Base-by-base conservation (phyloP, 345 rosid genomes). In the Clarkia xantiana region DNA sequence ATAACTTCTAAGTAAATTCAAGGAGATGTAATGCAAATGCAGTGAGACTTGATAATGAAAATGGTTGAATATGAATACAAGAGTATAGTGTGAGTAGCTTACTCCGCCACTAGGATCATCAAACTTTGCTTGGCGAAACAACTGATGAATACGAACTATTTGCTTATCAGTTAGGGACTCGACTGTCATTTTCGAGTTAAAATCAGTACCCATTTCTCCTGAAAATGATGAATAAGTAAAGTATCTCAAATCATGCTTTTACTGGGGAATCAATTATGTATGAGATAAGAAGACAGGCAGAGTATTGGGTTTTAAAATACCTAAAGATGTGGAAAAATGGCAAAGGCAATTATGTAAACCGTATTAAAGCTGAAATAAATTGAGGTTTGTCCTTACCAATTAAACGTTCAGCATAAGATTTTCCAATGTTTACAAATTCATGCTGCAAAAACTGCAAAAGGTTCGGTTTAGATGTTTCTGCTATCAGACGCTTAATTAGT, bases 121-220 rank as follows among this genome's bases (percentile, higher is more conserved):
- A 54, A 90, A 90, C 70, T 90, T 90, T 56, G 97, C 97, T 70
- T 90, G 97, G 58, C 95, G 93, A 76, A 90, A 90, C 67, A 90
- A 71, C 64, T 90, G 97, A 71, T 86, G 88, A 64, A 90, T 83
- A 59, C 95, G 94, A 54, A 90, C 95, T 74, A 90, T 77, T 69
- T 90, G 95, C 73, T 83, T 91, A 66, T 82, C 82, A 47, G 77
- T 74, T 49, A 83, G 71, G 57, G 95, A 77, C 62, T 90, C 86
- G 47, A 83, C 88, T 40, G 70, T 60, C 82, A 74, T 81, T 76
- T 73, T 86, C 38, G 84, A 84, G 73, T 74, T 71, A 65, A 86
- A 90, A 3, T 83, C 94, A 19, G 91, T 81, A 51, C 95, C 97
- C 97, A 90, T 77, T 76, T 90, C 97, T 51, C 94, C 97, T 90